Base-by-base conservation (phyloP, 1,139 yeast species). In the Kluyveromyces sp. region DNA sequence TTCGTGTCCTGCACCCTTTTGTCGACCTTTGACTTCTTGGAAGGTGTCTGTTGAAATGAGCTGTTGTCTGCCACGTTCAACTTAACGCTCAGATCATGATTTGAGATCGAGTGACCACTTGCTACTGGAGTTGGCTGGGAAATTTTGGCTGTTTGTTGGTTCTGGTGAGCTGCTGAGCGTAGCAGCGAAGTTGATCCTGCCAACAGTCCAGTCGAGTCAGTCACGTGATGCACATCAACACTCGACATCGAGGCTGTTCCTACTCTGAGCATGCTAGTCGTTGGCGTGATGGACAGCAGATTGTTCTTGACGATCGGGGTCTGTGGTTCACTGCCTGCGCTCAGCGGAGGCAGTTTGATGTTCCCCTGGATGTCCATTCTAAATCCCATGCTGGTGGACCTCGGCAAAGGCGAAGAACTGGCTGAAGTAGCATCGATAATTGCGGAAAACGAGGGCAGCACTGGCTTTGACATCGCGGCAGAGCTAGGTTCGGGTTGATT, bases 311-410 rank as follows among this genome's bases (percentile, higher is more conserved):
- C 28, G 7, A 38, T 15, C n/a, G 41, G 41, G 3, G 42, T 39
- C 17, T 33, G 38, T 13, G 40, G 36, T 2, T 30, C 46, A 3
- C 15, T 12, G 25, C 36, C 15, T 6, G 42, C 33, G 25, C 46
- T 37, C 28, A 59, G 36, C 2, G 63, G 63, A 25, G 63, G 63
- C 26, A 59, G 46, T 35, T 52, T 54, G 32, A 59, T 57, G 6
- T 53, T 42, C 6, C 64, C 58, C 9, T 46, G 40, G 40, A 40
- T 32, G 44, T 56, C 37, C 36, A 41, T n/a, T 52, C 37, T 45
- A 42, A 47, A 47, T 9, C 41, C 36, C 34, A 38, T 3, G n/a
- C 31, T 35, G 13, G 36, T 9, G 3, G 41, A 16, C n/a, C 36
- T 31, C 9, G 41, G 41, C 19, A 38, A 30, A 4, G 41, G 41